These are phyloP conservation scores for Botrytis deweyae DNA, from an alignment of 2,329 filamentous ascomycete genomes.

Conservation along the genomic window DNA sequence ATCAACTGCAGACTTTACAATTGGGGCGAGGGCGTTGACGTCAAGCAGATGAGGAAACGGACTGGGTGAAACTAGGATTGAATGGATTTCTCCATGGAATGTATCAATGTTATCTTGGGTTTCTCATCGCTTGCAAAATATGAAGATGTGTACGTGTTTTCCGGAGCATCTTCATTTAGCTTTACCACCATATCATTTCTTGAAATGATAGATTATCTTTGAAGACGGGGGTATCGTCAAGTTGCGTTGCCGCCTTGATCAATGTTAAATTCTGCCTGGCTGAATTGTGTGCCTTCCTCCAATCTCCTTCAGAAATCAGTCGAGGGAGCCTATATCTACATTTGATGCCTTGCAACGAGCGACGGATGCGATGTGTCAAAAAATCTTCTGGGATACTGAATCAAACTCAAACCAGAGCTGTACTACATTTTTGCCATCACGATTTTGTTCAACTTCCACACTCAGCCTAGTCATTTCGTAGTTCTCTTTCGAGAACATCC, in stretches of 20 bases:
- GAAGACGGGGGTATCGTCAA: slow-evolving; percentile 33
- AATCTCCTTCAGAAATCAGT: slow-evolving; percentile 31
- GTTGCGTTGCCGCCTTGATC: slow-evolving; percentile 25
- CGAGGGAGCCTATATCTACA: slow-evolving; percentile 50
- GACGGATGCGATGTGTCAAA: slow-evolving; percentile 40
- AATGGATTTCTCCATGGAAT: slow-evolving; percentile 53
- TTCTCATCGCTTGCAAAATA: slow-evolving; percentile 19
- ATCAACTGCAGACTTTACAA: slow-evolving; percentile 45
- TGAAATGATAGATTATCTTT: slow-evolving; percentile 48
- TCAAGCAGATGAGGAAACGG: slow-evolving; percentile 52
- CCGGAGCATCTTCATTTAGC: slow-evolving; percentile 43
- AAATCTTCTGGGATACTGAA: slow-evolving; percentile 47
- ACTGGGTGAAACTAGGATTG: slow-evolving; percentile 54
- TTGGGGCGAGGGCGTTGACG: slow-evolving; percentile 36
- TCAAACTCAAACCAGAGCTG: slow-evolving; percentile 48
- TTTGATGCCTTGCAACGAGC: slow-evolving; percentile 45
- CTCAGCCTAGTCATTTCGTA: slow-evolving; percentile 45
- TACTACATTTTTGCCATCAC: neutral
- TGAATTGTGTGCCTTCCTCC: neutral
- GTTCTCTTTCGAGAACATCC: slow-evolving; percentile 47
- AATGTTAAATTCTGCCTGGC: neutral
- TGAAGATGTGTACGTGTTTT: slow-evolving; percentile 24
- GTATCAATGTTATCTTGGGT: slow-evolving; percentile 44
- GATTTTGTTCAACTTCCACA: slow-evolving; percentile 41
- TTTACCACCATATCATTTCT: slow-evolving; percentile 52